These are phyloP conservation scores for Malus fusca DNA, from an alignment of 306 rosid species.

Conservation along the genomic window DNA sequence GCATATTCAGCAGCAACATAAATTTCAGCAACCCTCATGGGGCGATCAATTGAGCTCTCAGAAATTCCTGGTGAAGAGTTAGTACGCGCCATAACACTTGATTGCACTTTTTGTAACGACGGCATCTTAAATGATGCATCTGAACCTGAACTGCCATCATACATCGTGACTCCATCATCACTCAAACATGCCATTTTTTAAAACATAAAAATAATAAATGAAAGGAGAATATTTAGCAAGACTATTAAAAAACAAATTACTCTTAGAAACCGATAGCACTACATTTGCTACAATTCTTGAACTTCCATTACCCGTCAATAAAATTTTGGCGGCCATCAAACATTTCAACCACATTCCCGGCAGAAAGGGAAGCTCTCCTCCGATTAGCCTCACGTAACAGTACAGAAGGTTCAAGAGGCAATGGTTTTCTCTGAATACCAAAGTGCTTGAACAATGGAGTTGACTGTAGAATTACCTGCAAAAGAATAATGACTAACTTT, in stretches of 20 bases:
- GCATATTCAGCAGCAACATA: conserved; percentile 88
- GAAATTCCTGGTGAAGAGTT: conserved; percentile 87
- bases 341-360: conserved; percentile 72
- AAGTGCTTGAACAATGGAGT: conserved; percentile 60
- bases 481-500: not conserved
- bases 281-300: not conserved
- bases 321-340: conserved; percentile 53
- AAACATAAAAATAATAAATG: conserved; percentile 5
- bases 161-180: conserved; percentile 32
- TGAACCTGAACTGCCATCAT: conserved; percentile 75
- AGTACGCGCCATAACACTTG: conserved; percentile 74
- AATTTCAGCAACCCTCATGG: conserved; percentile 98
- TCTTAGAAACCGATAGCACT: conserved; percentile 10
- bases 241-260: not conserved
- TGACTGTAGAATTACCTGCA: conserved; percentile 80
- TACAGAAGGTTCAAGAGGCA: conserved; percentile 92
- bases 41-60: conserved; percentile 73
- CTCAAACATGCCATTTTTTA: conserved; percentile 6
- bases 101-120: conserved; percentile 48
- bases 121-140: conserved; percentile 54
- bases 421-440: conserved; percentile 77
- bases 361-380: conserved; percentile 96
- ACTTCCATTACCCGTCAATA: conserved; percentile 60
- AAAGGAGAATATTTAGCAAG: not conserved
- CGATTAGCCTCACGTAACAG: conserved; percentile 95